Evolutionary conservation across 345 rosid genomes (phyloP).

Genomic region (Lagerstroemia speciosa): DNA sequence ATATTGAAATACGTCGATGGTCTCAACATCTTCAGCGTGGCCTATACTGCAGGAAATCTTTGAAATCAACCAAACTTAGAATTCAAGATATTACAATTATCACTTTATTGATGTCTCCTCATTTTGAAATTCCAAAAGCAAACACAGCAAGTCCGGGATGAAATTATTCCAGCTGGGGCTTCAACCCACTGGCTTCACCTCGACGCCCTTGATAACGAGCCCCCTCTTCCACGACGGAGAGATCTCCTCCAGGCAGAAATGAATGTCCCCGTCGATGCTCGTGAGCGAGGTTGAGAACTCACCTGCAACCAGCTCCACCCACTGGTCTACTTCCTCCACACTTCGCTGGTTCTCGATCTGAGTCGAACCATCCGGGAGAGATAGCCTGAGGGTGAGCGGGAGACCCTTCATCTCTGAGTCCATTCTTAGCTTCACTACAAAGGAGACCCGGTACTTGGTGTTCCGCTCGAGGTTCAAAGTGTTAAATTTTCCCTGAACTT

Average conservation of each 20-base stretch:
- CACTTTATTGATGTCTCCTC: too few relatives aligned
- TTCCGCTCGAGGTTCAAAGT: not conserved
- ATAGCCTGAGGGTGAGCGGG: not conserved
- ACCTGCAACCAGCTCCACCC: not conserved
- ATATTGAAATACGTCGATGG: too few relatives aligned
- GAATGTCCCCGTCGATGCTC: not conserved
- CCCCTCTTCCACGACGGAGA: not conserved
- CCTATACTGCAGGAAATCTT: too few relatives aligned
- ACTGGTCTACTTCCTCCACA: not conserved
- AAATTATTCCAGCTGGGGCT: not conserved
- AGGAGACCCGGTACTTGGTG: not conserved
- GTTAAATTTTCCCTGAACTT: not conserved
- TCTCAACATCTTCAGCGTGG: too few relatives aligned
- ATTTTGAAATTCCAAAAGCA: too few relatives aligned
- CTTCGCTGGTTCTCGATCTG: not conserved
- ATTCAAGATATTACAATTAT: too few relatives aligned
- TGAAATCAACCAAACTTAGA: too few relatives aligned
- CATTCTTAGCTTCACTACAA: not conserved
- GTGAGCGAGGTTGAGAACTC: not conserved
- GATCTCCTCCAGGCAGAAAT: not conserved
- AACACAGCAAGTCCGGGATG: not conserved
- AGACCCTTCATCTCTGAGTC: not conserved
- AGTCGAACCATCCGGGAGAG: not conserved
- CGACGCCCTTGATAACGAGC: not conserved
- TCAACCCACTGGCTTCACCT: not conserved